Evolutionary conservation across 202 grass and related monocot genomes (phyloP).

Genomic region (Musa balbisiana): DNA sequence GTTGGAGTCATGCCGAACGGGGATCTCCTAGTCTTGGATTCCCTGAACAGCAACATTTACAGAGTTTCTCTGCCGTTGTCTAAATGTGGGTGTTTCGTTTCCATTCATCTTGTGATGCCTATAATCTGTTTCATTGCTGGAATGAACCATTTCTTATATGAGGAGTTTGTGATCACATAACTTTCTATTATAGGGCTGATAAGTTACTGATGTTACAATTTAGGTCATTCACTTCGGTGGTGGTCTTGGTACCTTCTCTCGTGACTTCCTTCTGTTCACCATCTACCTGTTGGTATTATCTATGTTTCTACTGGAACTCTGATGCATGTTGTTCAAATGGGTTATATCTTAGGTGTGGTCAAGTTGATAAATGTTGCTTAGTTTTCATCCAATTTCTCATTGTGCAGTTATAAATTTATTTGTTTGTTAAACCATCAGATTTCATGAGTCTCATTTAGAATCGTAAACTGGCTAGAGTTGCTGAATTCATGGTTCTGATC

Average conservation of each 20-base stretch:
- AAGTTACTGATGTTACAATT: neutral
- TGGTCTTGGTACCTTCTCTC: no score
- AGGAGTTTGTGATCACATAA: neutral
- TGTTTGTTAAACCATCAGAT: neutral
- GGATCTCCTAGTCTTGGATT: slow-evolving; percentile 89
- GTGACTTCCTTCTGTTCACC: neutral
- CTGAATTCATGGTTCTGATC: neutral
- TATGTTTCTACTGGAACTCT: neutral
- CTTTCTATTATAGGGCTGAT: neutral
- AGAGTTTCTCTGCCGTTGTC: slow-evolving; percentile 66
- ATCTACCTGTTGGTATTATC: neutral
- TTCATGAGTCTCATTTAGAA: neutral
- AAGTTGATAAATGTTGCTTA: neutral
- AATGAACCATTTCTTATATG: slow-evolving; percentile 10
- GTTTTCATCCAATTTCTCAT: neutral
- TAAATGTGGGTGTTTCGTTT: slow-evolving; percentile 51
- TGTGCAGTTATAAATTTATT: neutral
- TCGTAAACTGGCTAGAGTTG: neutral
- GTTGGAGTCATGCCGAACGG: slow-evolving; percentile 64
- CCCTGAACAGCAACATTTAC: slow-evolving; percentile 94
- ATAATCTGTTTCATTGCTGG: neutral
- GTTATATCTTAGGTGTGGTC: neutral
- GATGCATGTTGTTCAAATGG: neutral
- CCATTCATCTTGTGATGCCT: slow-evolving; percentile 22
- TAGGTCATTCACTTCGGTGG: neutral